Evolutionary conservation across 805 yeast species (phyloP), one percentile per base, ranked within the genome.

Genomic region (Hanseniaspora lindneri): DNA sequence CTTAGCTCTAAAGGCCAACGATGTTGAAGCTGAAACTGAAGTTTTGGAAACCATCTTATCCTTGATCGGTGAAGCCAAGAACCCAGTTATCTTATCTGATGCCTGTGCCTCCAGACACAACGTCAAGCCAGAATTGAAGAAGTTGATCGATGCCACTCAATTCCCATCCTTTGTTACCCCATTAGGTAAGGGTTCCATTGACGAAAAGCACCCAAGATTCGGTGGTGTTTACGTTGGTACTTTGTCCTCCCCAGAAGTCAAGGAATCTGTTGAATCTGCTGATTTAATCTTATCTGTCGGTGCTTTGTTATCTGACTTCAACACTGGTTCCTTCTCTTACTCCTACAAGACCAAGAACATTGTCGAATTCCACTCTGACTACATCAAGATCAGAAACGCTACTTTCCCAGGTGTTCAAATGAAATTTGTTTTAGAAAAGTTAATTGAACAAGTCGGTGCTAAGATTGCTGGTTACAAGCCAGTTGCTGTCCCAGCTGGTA

Each of bases 181-280:
- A 58, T 83, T 84, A 92, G 95, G 94, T 66, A 84, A 84, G 66
- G 81, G 86, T 52, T 71, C 77, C 23, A 76, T 83, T 56, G 78
- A 81, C 65, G 95, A 84, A 67, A 71, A 71, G 53, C 72, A 77
- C 63, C 75, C 77, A 53, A 70, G 84, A 66, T 84, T 75, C 66
- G 86, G 85, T 56, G 95, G 95, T 66, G 85, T 80, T 51, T 84
- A 84, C 63, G 83, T 83, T 52, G 95, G 95, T 58, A 72, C 82
- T n/a, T 68, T 85, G 57, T 80, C 94, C 17, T 67, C 69, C 50
- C 85, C 85, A 52, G 82, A 73, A 54, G 85, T 82, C 49, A 77
- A 78, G 62, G 77, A 74, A 53, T 74, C 79, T 34, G 87, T 82
- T 51, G 89, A 83, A 65, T 61, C 73, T 39, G 72, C 88, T 36